Base-by-base conservation (phyloP, 1,139 yeast species). In the Taphrina betulina region DNA sequence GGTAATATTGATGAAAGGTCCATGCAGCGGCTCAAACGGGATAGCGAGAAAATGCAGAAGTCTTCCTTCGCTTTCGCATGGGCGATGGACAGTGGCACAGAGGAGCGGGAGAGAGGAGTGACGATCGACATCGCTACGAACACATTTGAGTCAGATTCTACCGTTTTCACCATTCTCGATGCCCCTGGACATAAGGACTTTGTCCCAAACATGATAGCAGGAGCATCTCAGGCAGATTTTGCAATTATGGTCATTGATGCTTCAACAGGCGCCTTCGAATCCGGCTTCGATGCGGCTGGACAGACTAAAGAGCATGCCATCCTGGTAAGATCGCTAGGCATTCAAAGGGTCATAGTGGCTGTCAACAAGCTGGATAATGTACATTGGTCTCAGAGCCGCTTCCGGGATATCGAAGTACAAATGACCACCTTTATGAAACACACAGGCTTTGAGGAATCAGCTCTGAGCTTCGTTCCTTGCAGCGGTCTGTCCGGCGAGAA, bases 131-230 rank as follows among this genome's bases (percentile, higher is more conserved):
- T 90, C 31, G 85, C 95, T 63, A 85, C 92, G 26, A 85, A 94
- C 31, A 78, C 80, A 50, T 87, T 94, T 64, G 90, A 85, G 64
- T 87, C 96, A 0, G 64, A 68, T 0, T 69, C 68, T 1, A 78
- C 84, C 0, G 73, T 78, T 54, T 89, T 87, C 69, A 88, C 95
- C 0, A 87, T 95, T 26, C 85, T 94, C 50, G 99, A 94, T 72
- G 96, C 98, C 0, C 99, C 99, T 7, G 99, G 99, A 3, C 99
- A 94, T 73, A 79, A 84, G 68, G 96, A 92, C 77, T 94, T 89
- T 71, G 95, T 94, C 61, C 95, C 97, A n/a, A 95, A 90, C 69
- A 92, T 95, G 88, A 92, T 94, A 70, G 94, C 95, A 43, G 99
- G 98, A 61, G 94, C 95, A 0, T 78, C 95, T 10, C 96, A 90